Evolutionary conservation across 306 rosid species (phyloP), one percentile per base, ranked within the genome.

Genomic region (Corylus avellana): DNA sequence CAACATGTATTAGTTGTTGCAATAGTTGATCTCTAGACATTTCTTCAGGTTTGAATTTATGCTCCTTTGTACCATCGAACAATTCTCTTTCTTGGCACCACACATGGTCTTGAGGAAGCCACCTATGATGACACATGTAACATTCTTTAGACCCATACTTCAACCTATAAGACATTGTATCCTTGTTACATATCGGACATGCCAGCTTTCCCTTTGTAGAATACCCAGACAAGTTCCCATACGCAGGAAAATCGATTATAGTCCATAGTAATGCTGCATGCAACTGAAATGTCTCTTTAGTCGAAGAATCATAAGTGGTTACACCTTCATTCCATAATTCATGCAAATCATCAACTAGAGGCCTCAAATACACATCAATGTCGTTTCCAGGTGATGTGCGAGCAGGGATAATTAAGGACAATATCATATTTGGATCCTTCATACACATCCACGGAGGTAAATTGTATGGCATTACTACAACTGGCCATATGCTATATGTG

Each of bases 241-340:
- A 68, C 0, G 75, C 71, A 0, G 54, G 71, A 22, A 80, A 74
- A 48, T 80, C 79, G 74, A 74, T 80, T 12, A 80, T 74, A 0
- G 64, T 75, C 63, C 76, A 74, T 7, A 68, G 22, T 2, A 75
- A 29, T 10, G 63, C 32, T 0, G 35, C 75, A 18, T n/a, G 49
- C 37, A 75, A 66, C 2, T 4, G 35, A 4, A 80, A 80, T 0
- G 9, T 54, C 39, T 54, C 49, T 29, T 53, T 32, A 2, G 7
- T 73, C 2, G 4, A 18, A 0, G 35, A 66, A 54, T 73, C 66
- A 12, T 73, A 73, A 6, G 66, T 54, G 2, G 8, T n/a, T 12
- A 51, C 25, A 2, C 81, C 18, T 6, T 8, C 27, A 9, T 48
- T 12, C 51, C 51, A 48, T 2, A 48, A 12, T 12, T 48, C 51